Evolutionary conservation across 169 alveolate species (phyloP).

Genomic region (Cyclospora cayetanensis): DNA sequence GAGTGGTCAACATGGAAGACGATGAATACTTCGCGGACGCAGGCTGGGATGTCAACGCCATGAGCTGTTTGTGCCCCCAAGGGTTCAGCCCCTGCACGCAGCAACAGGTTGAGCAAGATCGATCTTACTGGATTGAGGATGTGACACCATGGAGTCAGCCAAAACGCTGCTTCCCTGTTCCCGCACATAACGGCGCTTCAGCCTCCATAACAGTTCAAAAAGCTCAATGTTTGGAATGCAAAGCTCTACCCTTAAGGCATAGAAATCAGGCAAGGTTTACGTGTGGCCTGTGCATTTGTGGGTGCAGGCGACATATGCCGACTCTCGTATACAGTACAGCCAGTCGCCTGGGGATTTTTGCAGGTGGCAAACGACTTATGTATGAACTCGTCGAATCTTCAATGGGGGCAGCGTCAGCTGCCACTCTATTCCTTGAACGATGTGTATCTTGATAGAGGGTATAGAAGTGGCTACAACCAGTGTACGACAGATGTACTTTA

Average conservation of each 20-base stretch:
- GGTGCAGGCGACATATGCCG: slow-evolving; percentile 34
- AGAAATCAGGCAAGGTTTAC: too few relatives aligned
- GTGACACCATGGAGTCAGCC: slow-evolving; percentile 51
- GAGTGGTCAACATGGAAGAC: slow-evolving; percentile 32
- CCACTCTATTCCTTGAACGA: slow-evolving; percentile 46
- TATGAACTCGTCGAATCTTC: background rate
- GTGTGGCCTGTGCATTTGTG: background rate
- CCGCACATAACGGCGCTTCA: too few relatives aligned
- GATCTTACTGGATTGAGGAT: slow-evolving; percentile 44
- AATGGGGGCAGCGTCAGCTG: slow-evolving; percentile 41
- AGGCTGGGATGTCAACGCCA: slow-evolving; percentile 62
- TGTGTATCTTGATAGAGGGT: background rate
- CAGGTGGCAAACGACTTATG: slow-evolving; percentile 45
- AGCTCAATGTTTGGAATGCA: too few relatives aligned
- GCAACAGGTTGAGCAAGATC: slow-evolving; percentile 58
- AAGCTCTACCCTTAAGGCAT: too few relatives aligned
- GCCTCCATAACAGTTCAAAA: too few relatives aligned
- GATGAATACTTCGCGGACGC: background rate
- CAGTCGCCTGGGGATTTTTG: slow-evolving; percentile 54
- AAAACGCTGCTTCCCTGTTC: background rate
- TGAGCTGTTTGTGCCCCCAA: slow-evolving; percentile 67
- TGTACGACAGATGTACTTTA: slow-evolving; percentile 14
- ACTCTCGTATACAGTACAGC: slow-evolving; percentile 22
- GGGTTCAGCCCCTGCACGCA: slow-evolving; percentile 54
- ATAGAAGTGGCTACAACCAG: slow-evolving; percentile 33